Conservation (phyloP, 306 rosid genomes). For the Medicago lupulina region DNA sequence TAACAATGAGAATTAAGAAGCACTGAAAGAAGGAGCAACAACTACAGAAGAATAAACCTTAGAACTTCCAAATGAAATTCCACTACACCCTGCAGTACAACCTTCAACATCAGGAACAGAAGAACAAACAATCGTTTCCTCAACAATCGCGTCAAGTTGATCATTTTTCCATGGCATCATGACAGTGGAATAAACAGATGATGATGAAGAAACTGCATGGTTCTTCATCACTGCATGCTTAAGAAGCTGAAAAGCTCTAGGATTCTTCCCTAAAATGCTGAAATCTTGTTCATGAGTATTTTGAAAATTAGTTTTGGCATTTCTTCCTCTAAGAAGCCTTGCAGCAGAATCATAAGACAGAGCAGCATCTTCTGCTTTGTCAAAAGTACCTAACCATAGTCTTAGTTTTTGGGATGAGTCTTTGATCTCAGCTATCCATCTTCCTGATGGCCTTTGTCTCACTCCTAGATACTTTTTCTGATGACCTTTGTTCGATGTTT, state of each 20-base stretch:
- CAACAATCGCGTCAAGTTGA: conserved; percentile 56
- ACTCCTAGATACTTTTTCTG: conserved; percentile 75
- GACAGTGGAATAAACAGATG: conserved; percentile 42
- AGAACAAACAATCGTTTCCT: conserved; percentile 76
- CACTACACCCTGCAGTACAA: conserved; percentile 31
- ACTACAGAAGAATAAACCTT: conserved; percentile 92
- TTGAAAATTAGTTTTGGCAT: conserved; percentile 85
- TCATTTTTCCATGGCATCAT: conserved; percentile 40
- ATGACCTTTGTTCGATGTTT: conserved; percentile 40
- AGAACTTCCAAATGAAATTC: conserved; percentile 65
- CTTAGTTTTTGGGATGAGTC: conserved; percentile 86
- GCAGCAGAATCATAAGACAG: conserved; percentile 86
- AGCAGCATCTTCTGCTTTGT: conserved; percentile 83
- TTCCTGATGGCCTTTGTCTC: conserved; percentile 91
- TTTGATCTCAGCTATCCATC: conserved; percentile 96
- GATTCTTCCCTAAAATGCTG: conserved; percentile 62
- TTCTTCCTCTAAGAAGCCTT: conserved; percentile 81
- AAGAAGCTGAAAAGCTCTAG: conserved; percentile 70
- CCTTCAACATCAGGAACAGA: conserved; percentile 45
- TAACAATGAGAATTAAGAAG: conserved; percentile 35
- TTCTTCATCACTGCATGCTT: conserved; percentile 76
- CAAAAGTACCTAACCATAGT: conserved; percentile 91
- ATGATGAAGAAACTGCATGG: conserved; percentile 51
- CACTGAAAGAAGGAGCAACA: conserved; percentile 92
- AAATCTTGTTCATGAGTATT: conserved; percentile 48